A percentile compares a stretch with the other conserved stretches of the same genome.
These are phyloP conservation scores for Pythium sukuiense DNA, from an alignment of 352 stramenopile genomes.

Conservation along the genomic window DNA sequence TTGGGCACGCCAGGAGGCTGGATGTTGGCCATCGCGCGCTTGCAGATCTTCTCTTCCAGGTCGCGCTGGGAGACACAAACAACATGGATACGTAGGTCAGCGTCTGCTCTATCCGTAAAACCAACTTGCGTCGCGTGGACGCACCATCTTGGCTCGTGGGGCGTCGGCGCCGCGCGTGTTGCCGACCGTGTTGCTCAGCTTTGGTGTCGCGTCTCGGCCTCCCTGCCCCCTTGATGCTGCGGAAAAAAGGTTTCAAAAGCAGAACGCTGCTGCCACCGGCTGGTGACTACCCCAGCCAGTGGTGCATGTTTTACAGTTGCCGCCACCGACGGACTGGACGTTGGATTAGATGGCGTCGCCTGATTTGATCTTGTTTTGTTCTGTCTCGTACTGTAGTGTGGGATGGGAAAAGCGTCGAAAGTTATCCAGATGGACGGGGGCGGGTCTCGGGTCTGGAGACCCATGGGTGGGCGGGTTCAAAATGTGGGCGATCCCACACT, in stretches of 20 bases:
- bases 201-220: not conserved
- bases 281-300: slow-evolving; percentile 4
- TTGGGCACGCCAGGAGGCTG: slow-evolving; percentile 71
- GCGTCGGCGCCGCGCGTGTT: not conserved
- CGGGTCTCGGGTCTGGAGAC: not conserved
- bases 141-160: slow-evolving; percentile 9
- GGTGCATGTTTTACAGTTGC: not conserved
- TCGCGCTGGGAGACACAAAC: slow-evolving; percentile 12
- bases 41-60: slow-evolving; percentile 69
- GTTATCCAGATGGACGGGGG: not conserved
- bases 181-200: not conserved
- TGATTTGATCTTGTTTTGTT: slow-evolving; percentile 11
- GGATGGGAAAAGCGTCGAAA: not conserved
- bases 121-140: not conserved
- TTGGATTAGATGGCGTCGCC: not conserved
- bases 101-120: not conserved
- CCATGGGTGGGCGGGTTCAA: not conserved
- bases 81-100: not conserved
- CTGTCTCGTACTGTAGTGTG: not conserved
- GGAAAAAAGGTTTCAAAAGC: slow-evolving; percentile 26
- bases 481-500: not conserved
- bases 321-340: slow-evolving; percentile 8
- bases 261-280: slow-evolving; percentile 20
- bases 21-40: slow-evolving; percentile 67
- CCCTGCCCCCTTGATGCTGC: slow-evolving; percentile 8